Conservation (phyloP, 164 flowering plant species). For the Tetrastigma voinierianum region DNA sequence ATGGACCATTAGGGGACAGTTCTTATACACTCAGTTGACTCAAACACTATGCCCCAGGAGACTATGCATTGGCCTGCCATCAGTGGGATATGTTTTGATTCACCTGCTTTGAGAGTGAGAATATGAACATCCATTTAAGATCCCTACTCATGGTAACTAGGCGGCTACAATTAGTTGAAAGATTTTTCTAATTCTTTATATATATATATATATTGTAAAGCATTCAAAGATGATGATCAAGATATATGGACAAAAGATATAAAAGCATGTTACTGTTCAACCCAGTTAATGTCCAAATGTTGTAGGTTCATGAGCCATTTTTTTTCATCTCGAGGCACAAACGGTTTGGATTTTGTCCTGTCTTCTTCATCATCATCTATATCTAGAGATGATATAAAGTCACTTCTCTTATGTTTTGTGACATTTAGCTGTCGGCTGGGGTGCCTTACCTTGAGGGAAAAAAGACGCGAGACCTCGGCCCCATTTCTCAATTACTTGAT, state of each 20-base stretch:
- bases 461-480: conserved; percentile 90
- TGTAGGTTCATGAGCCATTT: conserved; percentile 70
- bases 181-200: too few species aligned
- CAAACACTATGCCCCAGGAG: too few species aligned
- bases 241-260: not conserved
- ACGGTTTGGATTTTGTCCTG: conserved; percentile 35
- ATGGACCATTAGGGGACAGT: too few species aligned
- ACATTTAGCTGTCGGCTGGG: conserved; percentile 49
- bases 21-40: too few species aligned
- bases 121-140: too few species aligned
- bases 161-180: too few species aligned
- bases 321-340: conserved; percentile 64
- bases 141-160: too few species aligned
- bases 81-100: too few species aligned
- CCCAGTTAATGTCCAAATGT: conserved; percentile 75
- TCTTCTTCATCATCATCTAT: conserved; percentile 26
- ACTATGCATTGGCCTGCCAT: too few species aligned
- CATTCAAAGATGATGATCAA: too few species aligned
- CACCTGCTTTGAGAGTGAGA: too few species aligned
- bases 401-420: conserved; percentile 44
- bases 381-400: conserved; percentile 17
- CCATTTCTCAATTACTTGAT: conserved; percentile 93
- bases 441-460: conserved; percentile 72
- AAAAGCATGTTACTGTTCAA: conserved; percentile 30
- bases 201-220: too few species aligned